phyloP scores from a whole-genome alignment of 2,329 filamentous ascomycete genomes.

The Cytospora leucostoma region DNA sequence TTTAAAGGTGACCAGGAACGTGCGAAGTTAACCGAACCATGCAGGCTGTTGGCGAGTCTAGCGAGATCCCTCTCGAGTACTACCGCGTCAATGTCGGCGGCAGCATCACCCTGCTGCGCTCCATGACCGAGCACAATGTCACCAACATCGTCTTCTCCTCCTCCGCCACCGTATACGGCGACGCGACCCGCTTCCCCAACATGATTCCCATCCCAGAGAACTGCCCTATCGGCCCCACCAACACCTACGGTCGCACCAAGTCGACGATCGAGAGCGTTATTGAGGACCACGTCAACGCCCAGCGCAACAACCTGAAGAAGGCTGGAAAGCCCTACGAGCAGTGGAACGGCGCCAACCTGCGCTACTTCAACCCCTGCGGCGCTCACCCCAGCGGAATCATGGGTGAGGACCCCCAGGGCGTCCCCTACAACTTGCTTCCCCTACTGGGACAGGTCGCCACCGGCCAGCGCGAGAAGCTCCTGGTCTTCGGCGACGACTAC shows the following conservation, averaged over 20 bases:
- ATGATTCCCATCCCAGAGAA: conserved; percentile 99
- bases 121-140: conserved; percentile 88
- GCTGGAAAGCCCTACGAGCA: conserved; percentile 73
- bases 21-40: conserved; percentile 2
- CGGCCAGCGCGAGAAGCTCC: conserved; percentile 88
- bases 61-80: conserved; percentile 93
- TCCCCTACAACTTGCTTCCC: conserved; percentile 94
- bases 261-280: conserved; percentile 89
- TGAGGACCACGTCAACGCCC: conserved; percentile 83
- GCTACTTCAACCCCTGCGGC: conserved; percentile 98
- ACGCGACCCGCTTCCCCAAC: conserved; percentile 90
- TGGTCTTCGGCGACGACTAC: conserved; percentile 97
- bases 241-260: conserved; percentile 97
- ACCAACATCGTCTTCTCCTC: conserved; percentile 98
- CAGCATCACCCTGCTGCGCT: conserved; percentile 80
- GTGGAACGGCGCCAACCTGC: conserved; percentile 90
- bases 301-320: conserved; percentile 82
- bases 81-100: conserved; percentile 96
- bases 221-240: conserved; percentile 94
- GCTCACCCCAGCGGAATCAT: conserved; percentile 94
- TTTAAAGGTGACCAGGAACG: not conserved
- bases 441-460: conserved; percentile 94
- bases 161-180: conserved; percentile 96
- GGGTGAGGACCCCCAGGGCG: conserved; percentile 95
- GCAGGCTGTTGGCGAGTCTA: conserved; percentile 93